Evolutionary conservation across 1,139 yeast species (phyloP), one percentile per base, ranked within the genome.

Genomic region (Saccharomyces uvarum): DNA sequence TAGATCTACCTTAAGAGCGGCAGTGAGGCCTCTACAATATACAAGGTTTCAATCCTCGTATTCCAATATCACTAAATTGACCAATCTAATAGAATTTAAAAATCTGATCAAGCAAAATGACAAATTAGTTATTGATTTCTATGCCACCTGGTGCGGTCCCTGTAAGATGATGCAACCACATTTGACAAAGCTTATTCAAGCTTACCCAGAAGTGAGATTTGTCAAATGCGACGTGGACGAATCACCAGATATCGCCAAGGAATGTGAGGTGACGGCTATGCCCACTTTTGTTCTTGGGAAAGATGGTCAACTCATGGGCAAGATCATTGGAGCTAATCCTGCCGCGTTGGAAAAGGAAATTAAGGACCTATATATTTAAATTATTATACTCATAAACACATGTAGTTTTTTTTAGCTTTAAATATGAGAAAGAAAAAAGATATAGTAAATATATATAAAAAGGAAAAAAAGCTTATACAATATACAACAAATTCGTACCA

Each of bases 61-160:
- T 42, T 49, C 60, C 13, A 48, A 54, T 19, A 55, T 63, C 24
- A 54, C 59, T 7, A 59, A 61, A 28, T 21, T 63, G 50, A 51
- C 51, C 4, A 46, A 52, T 38, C 63, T 72, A 48, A 66, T 75
- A 53, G 82, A 80, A 62, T 83, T 83, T 68, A 72, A 75, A 42
- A 73, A 73, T 29, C 54, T 54, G 14, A 76, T 80, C 48, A 27
- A 49, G 19, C 29, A 49, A 11, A 19, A 38, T 50, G 83, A 84
- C 51, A 75, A 84, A 62, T 82, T 86, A 49, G 81, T 88, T 42
- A 86, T 88, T 58, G 96, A 89, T 71, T 89, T 88, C 71, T 85
- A 80, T 67, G 97, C 96, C 53, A 81, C 86, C 52, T 89, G 97
- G 97, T 89, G 97, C 75, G 96, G 93, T 54, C 97, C 97, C 48